Conservation (phyloP, 805 yeast species). For the Zygoascus biomembranicola region DNA sequence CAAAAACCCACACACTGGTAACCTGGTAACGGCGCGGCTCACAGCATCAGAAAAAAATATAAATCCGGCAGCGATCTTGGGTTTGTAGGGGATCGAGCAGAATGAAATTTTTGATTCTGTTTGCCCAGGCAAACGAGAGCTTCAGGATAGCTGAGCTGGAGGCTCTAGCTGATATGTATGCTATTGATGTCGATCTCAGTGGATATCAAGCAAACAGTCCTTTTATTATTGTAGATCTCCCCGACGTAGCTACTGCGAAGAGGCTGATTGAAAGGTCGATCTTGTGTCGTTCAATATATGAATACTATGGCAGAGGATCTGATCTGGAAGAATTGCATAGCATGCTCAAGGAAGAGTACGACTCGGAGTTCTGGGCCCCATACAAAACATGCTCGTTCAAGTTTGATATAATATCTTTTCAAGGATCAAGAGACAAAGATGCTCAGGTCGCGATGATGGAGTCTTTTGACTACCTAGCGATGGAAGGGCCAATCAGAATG, state of each 20-base stretch:
- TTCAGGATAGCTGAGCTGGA: constrained; percentile 79
- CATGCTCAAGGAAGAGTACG: constrained; percentile 33
- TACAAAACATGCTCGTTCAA: constrained; percentile 54
- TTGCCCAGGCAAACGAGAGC: constrained; percentile 76
- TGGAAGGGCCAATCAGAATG: constrained; percentile 72
- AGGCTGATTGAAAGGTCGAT: constrained; percentile 60
- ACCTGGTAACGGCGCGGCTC: neutral
- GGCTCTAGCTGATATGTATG: constrained; percentile 63
- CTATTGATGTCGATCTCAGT: constrained; percentile 45
- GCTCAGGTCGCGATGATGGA: constrained; percentile 59
- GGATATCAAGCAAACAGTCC: constrained; percentile 53
- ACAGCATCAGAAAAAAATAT: neutral
- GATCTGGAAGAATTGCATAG: constrained; percentile 51
- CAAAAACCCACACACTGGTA: too few species aligned
- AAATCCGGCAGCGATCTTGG: neutral
- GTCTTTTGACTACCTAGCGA: constrained; percentile 56
- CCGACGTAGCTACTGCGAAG: constrained; percentile 58
- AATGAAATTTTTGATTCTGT: constrained; percentile 58
- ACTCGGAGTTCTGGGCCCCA: constrained; percentile 18
- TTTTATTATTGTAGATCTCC: constrained; percentile 59
- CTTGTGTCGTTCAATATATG: constrained; percentile 68
- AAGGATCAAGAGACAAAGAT: constrained; percentile 50
- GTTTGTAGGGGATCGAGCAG: neutral
- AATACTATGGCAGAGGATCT: constrained; percentile 70
- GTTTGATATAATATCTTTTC: constrained; percentile 72